Conservation (phyloP, 306 rosid species). For the Urtica urens region DNA sequence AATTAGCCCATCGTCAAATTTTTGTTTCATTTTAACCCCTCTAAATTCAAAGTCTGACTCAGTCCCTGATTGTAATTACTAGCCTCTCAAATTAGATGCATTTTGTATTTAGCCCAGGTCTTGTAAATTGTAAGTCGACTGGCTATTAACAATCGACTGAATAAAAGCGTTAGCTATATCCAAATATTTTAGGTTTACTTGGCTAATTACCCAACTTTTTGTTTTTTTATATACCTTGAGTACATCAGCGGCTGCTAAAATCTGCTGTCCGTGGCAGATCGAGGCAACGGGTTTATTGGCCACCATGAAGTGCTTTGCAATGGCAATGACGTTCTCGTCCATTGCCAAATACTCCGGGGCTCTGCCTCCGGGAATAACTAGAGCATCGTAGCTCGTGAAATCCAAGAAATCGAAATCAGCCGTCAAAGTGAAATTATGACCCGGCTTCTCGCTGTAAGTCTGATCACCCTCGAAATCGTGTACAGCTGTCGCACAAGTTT, state of each 20-base stretch:
- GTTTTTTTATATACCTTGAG: constrained; percentile 72
- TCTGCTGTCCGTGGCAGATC: constrained; percentile 61
- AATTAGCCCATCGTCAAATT: too few relatives aligned
- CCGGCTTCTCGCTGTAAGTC: constrained; percentile 72
- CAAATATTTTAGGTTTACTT: too few relatives aligned
- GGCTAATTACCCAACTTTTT: too few relatives aligned
- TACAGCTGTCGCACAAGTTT: constrained; percentile 61
- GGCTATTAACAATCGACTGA: too few relatives aligned
- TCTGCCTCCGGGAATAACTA: constrained; percentile 47
- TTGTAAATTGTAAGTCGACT: too few relatives aligned
- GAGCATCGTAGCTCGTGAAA: constrained; percentile 51
- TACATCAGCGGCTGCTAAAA: constrained; percentile 76
- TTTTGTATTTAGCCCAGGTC: too few relatives aligned
- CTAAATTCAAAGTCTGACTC: too few relatives aligned
- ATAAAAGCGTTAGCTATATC: too few relatives aligned
- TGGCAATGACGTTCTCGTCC: constrained; percentile 25
- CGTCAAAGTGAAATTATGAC: constrained; percentile 51
- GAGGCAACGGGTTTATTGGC: constrained; percentile 42
- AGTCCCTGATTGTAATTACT: too few relatives aligned
- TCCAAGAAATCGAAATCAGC: constrained; percentile 45
- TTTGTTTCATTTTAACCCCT: too few relatives aligned
- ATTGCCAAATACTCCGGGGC: constrained; percentile 43
- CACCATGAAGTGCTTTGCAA: constrained; percentile 35
- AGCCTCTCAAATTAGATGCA: too few relatives aligned
- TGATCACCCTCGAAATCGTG: constrained; percentile 96